Conservation (phyloP, 768 basidiomycete genomes). For the Cubamyces lactineus region DNA sequence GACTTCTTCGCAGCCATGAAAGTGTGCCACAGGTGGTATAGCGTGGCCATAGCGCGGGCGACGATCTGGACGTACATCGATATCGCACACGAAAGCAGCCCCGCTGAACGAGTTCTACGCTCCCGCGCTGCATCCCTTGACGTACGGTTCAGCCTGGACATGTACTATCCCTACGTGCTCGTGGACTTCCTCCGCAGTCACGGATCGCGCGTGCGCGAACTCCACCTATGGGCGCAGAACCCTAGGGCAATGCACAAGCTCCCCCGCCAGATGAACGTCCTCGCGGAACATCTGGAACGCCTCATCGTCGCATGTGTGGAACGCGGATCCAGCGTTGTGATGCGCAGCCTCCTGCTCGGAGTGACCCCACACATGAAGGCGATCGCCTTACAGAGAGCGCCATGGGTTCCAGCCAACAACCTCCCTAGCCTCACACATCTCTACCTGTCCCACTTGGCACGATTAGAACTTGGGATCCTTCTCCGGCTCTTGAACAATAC, state of each 20-base stretch:
- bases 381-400: neutral
- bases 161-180: neutral
- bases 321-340: neutral
- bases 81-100: neutral
- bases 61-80: neutral
- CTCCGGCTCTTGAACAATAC: neutral
- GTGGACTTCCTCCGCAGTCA: neutral
- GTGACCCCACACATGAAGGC: neutral
- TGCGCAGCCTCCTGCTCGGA: neutral
- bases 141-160: neutral
- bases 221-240: neutral
- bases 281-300: neutral
- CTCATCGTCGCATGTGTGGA: neutral
- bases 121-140: neutral
- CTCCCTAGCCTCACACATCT: neutral
- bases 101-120: neutral
- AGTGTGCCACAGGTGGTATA: neutral
- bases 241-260: neutral
- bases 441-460: neutral
- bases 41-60: neutral
- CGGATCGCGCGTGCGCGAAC: neutral
- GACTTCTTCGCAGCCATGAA: neutral
- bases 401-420: neutral
- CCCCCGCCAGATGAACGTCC: neutral
- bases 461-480: neutral